Base-by-base conservation (phyloP, 2,329 filamentous ascomycete species). In the Apiospora kogelbergensis region DNA sequence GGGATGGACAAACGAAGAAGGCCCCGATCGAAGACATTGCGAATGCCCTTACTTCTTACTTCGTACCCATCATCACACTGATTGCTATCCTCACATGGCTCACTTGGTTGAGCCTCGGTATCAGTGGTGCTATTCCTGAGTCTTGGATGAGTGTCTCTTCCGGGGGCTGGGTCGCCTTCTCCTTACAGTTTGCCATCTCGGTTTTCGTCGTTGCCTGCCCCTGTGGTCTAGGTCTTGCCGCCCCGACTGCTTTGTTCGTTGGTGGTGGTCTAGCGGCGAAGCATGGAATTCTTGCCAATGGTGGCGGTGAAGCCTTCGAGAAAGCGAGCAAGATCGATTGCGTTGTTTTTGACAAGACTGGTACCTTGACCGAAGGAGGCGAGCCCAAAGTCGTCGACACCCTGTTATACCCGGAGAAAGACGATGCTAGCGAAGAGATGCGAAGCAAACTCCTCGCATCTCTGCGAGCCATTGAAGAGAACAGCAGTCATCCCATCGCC, bases 151-250 rank as follows among this genome's bases (percentile, higher is more conserved):
- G 87, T 17, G 78, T 81, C 13, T 82, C 84, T 20, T 80, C 83
- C 1, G 90, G 90, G n/a, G 88, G 90, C 11, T 92, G 90, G 88
- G 85, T 88, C 0, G 86, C 90, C 1, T 95, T 93, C 84, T 91
- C 92, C 2, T 85, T 96, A 60, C 90, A 93, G 71, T 96, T 95
- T 74, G 92, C 93, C 20, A 95, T 97, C 74, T 89, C 93, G 7
- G 93, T 96, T 15, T 96, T 97, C 73, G 93, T 97, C 42, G 91
- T 97, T 37, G 93, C 93, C 2, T 97, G 93, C 76, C 93, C 93
- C 1, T 97, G 93, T 75, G 93, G 93, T 2, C 85, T 97, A 17
- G 93, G 91, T 1, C 88, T 97, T 9, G 93, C 93, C n/a, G 93
- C 93, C 0, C 93, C 93, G 0, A 97, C 93, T 0, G 93, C 93